Percentiles rank a stretch among this genome's conserved stretches.
phyloP scores from a whole-genome alignment of 306 rosid genomes.

The Cyclanthera cordifolia region DNA sequence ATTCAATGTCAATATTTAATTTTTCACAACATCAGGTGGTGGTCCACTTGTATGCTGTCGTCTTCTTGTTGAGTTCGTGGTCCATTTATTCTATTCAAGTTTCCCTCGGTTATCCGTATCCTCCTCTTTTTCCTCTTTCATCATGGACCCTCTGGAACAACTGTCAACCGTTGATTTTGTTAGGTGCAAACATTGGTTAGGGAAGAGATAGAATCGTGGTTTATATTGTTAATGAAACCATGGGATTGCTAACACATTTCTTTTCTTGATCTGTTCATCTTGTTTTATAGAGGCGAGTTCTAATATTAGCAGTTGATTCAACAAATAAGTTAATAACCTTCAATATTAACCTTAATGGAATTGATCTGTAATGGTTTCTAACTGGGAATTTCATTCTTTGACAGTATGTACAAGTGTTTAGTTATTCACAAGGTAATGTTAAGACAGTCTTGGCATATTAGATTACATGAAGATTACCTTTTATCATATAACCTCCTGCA shows the following conservation, averaged over 20 bases:
- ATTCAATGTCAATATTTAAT: constrained; percentile 7
- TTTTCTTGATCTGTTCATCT: background rate
- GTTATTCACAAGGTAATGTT: background rate
- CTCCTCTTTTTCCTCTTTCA: constrained; percentile 16
- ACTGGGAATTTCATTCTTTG: too few relatives aligned
- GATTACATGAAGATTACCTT: background rate
- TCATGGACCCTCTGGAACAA: background rate
- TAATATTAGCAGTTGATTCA: background rate
- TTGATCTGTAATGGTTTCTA: too few relatives aligned
- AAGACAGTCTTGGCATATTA: background rate
- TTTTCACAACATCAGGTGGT: constrained; percentile 27
- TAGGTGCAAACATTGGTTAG: too few relatives aligned
- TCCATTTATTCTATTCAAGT: too few relatives aligned
- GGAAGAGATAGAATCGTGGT: too few relatives aligned
- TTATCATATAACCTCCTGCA: constrained; percentile 10
- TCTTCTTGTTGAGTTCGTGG: constrained; percentile 5
- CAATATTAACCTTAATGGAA: too few relatives aligned
- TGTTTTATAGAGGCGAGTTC: background rate
- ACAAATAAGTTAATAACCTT: too few relatives aligned
- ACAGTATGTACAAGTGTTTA: too few relatives aligned
- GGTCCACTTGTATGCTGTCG: constrained; percentile 48
- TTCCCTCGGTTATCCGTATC: constrained; percentile 17
- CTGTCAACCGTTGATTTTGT: background rate
- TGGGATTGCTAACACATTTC: background rate
- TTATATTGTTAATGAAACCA: too few relatives aligned